Conservation (phyloP, 345 rosid species). For the Mercurialis annua region DNA sequence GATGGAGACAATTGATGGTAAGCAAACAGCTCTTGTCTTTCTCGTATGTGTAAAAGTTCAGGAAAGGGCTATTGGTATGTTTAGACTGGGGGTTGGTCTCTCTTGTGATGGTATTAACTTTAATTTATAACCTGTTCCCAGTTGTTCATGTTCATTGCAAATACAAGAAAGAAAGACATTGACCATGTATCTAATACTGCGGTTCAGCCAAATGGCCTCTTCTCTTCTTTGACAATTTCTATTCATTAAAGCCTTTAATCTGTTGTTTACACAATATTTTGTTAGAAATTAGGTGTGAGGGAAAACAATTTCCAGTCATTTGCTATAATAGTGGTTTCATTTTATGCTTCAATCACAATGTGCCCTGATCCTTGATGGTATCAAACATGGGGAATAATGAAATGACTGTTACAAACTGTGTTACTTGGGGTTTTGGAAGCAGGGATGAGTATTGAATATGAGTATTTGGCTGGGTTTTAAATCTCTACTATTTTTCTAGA, state of each 20-base stretch:
- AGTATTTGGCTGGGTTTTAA: neutral
- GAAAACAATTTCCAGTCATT: neutral
- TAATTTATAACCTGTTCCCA: neutral
- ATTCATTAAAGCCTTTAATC: too few relatives aligned
- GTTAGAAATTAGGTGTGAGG: neutral
- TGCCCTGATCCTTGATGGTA: neutral
- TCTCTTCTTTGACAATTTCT: too few relatives aligned
- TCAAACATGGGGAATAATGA: neutral
- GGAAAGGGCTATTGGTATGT: neutral
- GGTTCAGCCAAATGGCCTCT: neutral
- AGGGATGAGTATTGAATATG: neutral
- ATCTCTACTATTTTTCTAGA: neutral
- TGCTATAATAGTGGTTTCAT: neutral
- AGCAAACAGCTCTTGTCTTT: constrained; percentile 17
- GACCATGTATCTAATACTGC: neutral
- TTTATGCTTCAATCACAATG: neutral
- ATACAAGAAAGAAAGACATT: neutral
- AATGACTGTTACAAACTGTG: neutral
- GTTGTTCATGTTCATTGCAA: neutral
- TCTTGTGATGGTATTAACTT: neutral
- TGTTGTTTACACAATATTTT: neutral
- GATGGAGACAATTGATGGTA: constrained; percentile 82
- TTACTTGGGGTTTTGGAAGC: neutral
- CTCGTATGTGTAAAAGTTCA: neutral
- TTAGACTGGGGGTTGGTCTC: neutral